A percentile compares a stretch with the other conserved stretches of the same genome.
Evolutionary conservation across 1,139 yeast genomes (phyloP).

Genomic region (Yamadazyma membranifaciens): DNA sequence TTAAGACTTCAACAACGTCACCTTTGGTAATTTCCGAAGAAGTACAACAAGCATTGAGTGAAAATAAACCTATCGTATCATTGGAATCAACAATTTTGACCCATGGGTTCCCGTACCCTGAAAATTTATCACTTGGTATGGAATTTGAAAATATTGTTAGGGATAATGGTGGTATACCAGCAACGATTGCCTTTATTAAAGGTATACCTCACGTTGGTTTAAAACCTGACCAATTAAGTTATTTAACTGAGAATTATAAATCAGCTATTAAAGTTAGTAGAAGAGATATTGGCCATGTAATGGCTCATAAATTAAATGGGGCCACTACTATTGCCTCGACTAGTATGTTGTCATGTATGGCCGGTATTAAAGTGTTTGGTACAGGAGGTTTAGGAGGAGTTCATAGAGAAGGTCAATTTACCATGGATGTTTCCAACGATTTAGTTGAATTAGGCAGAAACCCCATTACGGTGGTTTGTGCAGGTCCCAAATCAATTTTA

Average conservation of each 20-base stretch:
- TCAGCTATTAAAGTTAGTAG: constrained; percentile 66
- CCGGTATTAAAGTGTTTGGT: constrained; percentile 83
- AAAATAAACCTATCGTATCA: constrained; percentile 67
- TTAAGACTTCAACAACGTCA: not conserved
- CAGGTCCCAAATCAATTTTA: constrained; percentile 86
- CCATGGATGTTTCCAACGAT: constrained; percentile 86
- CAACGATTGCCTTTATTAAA: constrained; percentile 75
- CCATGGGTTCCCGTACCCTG: constrained; percentile 86
- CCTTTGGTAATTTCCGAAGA: constrained; percentile 51
- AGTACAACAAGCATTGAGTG: constrained; percentile 56
- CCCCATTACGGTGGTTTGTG: constrained; percentile 84
- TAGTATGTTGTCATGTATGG: constrained; percentile 73
- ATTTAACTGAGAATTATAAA: constrained; percentile 43
- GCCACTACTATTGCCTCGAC: constrained; percentile 93
- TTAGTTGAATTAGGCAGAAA: constrained; percentile 80
- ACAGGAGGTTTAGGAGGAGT: constrained; percentile 96
- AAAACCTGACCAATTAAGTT: constrained; percentile 40
- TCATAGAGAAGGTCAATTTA: constrained; percentile 70
- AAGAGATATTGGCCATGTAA: constrained; percentile 74
- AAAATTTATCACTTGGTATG: constrained; percentile 69
- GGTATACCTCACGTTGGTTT: constrained; percentile 77
- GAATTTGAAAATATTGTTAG: constrained; percentile 65
- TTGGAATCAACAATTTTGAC: constrained; percentile 86
- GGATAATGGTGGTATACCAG: constrained; percentile 71
- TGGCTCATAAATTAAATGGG: constrained; percentile 64